These are phyloP conservation scores for Ettlia oleoabundans DNA, from an alignment of 139 green algal genomes.

Conservation along the genomic window DNA sequence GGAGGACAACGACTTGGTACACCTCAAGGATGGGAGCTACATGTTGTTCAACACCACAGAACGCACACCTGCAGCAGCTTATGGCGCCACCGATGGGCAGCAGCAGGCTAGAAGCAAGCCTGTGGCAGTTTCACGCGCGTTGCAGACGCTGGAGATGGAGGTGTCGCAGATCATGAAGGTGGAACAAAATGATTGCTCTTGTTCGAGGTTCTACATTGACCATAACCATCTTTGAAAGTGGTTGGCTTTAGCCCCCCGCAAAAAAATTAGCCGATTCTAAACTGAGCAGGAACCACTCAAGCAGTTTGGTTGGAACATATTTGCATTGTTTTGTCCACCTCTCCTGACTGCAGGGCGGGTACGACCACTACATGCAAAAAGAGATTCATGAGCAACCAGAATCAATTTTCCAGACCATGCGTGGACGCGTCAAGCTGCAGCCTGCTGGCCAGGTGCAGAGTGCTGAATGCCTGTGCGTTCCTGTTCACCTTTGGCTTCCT, in stretches of 20 bases:
- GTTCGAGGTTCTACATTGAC: too few relatives aligned
- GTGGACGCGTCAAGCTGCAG: conserved; percentile 68
- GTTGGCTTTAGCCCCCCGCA: too few relatives aligned
- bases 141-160: conserved; percentile 94
- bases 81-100: too few relatives aligned
- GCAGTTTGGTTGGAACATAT: too few relatives aligned
- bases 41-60: conserved; percentile 90
- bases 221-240: too few relatives aligned
- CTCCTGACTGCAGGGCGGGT: conserved; percentile 68
- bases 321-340: too few relatives aligned
- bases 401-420: conserved; percentile 83
- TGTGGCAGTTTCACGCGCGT: conserved; percentile 70
- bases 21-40: conserved; percentile 75
- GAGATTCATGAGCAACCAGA: conserved; percentile 98
- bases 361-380: conserved; percentile 95
- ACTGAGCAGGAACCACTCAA: too few relatives aligned
- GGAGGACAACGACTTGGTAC: conserved; percentile 96
- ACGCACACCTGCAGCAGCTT: too few relatives aligned
- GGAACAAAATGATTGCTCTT: too few relatives aligned
- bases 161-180: conserved; percentile 98
- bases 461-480: too few relatives aligned
- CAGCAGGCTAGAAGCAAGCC: conserved; percentile 43
- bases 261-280: too few relatives aligned
- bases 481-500: too few relatives aligned
- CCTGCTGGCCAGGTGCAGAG: conserved; percentile 35